Percentiles rank a stretch among this genome's conserved stretches.
Conservation (phyloP, 441 rosid genomes). For the Adansonia rubrostipa region DNA sequence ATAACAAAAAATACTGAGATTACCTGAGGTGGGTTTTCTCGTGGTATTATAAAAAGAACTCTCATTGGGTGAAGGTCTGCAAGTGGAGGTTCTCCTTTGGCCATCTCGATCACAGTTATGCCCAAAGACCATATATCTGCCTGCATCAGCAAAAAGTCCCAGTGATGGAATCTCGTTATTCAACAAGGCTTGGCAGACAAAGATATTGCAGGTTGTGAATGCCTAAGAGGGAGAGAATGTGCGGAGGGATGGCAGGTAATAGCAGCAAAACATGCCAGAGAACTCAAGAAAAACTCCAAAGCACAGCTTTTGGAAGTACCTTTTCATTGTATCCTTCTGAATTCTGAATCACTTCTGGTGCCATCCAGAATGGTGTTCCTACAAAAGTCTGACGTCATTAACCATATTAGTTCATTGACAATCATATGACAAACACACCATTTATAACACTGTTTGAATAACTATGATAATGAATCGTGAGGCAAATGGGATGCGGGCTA, state of each 20-base stretch:
- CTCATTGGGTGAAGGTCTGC: constrained; percentile 99
- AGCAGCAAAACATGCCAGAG: constrained; percentile 28
- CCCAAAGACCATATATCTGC: constrained; percentile 99
- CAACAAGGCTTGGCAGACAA: constrained; percentile 10
- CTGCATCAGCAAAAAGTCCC: constrained; percentile 50
- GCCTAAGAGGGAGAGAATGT: constrained; percentile 21
- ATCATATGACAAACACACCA: not conserved
- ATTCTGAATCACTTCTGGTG: constrained; percentile 99
- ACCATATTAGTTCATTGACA: constrained; percentile 47
- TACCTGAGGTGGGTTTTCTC: constrained; percentile 99
- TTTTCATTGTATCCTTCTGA: constrained; percentile 97
- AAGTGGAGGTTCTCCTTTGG: constrained; percentile 99
- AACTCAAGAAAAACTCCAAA: constrained; percentile 10
- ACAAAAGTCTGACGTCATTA: constrained; percentile 87
- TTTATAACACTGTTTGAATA: constrained; percentile 10
- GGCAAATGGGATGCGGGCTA: not conserved
- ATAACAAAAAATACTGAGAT: constrained; percentile 37
- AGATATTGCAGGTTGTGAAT: constrained; percentile 1
- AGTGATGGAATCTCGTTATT: constrained; percentile 30
- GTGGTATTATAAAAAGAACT: constrained; percentile 98
- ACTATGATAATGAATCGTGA: not conserved
- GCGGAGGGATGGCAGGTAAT: constrained; percentile 19
- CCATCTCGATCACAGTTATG: constrained; percentile 98
- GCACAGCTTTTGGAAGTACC: constrained; percentile 46
- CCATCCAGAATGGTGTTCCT: constrained; percentile 99